Base-by-base conservation (phyloP, 1,139 yeast genomes). In the Ogataea hybrid region DNA sequence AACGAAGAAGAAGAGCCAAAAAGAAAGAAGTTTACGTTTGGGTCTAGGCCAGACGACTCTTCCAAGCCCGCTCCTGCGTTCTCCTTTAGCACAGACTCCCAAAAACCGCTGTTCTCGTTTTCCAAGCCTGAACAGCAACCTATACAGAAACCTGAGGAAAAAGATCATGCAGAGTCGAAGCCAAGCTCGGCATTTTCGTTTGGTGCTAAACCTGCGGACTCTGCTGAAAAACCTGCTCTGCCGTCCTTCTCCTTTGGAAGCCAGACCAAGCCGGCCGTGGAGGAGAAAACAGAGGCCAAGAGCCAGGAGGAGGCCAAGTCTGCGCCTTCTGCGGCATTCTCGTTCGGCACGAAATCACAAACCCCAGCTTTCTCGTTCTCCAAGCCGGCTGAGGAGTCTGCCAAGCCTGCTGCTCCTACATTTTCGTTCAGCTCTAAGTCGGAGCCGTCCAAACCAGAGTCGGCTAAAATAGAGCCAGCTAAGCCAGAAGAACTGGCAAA, bases 21-120 rank as follows among this genome's bases (percentile, higher is more conserved):
- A 15, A 10, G 37, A 11, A 34, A 34, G 31, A 25, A 14, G 25
- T 31, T 46, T 16, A n/a, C 38, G 8, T 44, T 47, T 34, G 48
- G 44, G 6, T 28, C 41, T 16, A 18, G 37, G 11, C 10, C 28
- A 3, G 11, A 8, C 16, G 16, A 16, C 5, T 6, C 33, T 8
- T 6, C 42, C 10, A 31, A 39, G 29, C 49, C 51, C 27, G 42
- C 41, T 2, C 54, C 53, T 44, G 53, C 54, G 12, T 41, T 42
- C 17, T 17, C 50, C 12, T 10, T 46, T 11, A 28, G 33, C 22
- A 11, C 17, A 16, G 31, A 16, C 31, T 27, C 32, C 7, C 15
- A 17, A 9, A 35, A 28, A 20, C 32, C 32, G n/a, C 11, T 16
- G 27, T 32, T 32, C 18, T 32, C 35, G 21, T 32, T 32, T 11